These are phyloP conservation scores for baker's yeast (Saccharomyces cerevisiae) DNA, from an alignment of 805 yeast genomes.

Conservation along the genomic window DNA sequence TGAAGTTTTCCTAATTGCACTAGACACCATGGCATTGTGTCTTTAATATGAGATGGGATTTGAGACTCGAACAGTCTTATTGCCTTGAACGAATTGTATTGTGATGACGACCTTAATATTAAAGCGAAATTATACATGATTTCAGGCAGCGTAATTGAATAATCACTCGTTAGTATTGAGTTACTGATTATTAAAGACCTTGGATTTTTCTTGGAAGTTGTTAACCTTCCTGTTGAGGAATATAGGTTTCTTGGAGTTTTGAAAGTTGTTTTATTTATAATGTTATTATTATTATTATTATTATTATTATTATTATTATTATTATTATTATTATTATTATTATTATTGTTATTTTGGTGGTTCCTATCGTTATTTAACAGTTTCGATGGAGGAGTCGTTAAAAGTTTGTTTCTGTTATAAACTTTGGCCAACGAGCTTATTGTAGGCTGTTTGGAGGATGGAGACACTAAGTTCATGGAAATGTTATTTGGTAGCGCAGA, in stretches of 20 bases:
- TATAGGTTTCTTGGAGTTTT: constrained; percentile 16
- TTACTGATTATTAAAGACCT: neutral
- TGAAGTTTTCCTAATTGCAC: constrained; percentile 72
- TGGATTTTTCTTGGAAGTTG: neutral
- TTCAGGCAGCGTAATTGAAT: constrained; percentile 3
- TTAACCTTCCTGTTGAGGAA: neutral
- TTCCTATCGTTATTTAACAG: constrained; percentile 7
- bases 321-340: neutral
- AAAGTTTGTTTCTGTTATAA: constrained; percentile 9
- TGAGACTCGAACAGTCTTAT: constrained; percentile 48
- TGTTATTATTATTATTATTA: neutral
- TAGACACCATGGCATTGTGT: constrained; percentile 75
- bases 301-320: neutral
- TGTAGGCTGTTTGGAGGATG: constrained; percentile 11
- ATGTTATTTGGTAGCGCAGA: neutral
- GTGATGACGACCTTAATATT: constrained; percentile 18
- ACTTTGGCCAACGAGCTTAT: constrained; percentile 9
- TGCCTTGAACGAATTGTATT: constrained; percentile 75
- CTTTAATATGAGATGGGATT: constrained; percentile 53
- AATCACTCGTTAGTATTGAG: neutral
- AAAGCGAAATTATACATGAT: constrained; percentile 15
- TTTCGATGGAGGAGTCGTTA: constrained; percentile 26
- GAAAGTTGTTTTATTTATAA: constrained; percentile 8
- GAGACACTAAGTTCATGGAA: constrained; percentile 7
- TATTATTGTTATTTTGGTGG: neutral